Conservation (phyloP, 2,329 filamentous ascomycete genomes). For the Microsporum canis region DNA sequence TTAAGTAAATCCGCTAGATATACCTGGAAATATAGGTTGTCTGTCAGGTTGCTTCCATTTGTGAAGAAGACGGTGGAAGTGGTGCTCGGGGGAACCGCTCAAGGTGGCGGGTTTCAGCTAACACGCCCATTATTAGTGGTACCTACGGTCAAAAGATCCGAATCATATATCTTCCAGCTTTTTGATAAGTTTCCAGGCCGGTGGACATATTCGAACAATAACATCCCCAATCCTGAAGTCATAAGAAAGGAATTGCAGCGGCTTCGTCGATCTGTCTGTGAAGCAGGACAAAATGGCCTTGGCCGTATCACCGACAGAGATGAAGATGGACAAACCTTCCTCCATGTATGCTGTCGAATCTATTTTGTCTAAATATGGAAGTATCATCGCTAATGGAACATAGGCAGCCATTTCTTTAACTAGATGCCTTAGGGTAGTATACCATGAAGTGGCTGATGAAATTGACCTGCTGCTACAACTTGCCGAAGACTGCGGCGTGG, state of each 20-base stretch:
- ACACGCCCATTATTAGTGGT: background rate
- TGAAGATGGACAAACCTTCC: background rate
- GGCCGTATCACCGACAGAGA: background rate
- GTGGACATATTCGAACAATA: background rate
- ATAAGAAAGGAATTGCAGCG: background rate
- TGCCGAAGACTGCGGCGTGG: background rate
- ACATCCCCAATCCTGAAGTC: background rate
- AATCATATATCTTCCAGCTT: background rate
- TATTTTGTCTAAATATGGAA: background rate
- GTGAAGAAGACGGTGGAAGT: background rate
- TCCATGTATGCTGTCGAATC: background rate
- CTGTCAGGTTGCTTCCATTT: background rate
- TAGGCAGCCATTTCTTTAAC: background rate
- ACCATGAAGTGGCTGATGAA: background rate
- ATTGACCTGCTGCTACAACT: background rate
- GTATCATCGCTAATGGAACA: background rate
- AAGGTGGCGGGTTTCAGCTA: background rate
- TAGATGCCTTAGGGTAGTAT: background rate
- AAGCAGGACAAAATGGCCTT: background rate
- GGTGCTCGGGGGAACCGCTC: background rate
- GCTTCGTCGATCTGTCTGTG: background rate
- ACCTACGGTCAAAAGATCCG: background rate
- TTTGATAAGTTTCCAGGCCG: background rate
- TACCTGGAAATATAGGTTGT: background rate
- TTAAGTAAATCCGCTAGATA: background rate